Conservation (phyloP, 495 filamentous ascomycete species). For the Xylaria telfairii region DNA sequence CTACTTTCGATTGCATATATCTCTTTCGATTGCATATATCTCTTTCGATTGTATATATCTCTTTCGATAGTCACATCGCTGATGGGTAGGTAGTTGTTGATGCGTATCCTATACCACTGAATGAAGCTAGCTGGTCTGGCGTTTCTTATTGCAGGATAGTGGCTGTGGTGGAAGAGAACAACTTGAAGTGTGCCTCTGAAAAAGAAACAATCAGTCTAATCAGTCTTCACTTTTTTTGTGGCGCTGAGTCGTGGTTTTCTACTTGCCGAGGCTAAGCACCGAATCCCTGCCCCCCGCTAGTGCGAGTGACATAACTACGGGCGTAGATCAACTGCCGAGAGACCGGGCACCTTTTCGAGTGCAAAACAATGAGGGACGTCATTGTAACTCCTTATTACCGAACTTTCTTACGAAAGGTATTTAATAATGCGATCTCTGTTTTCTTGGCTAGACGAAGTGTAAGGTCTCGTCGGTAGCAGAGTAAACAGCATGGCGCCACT, state of each 20-base stretch:
- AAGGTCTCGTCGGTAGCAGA: not conserved
- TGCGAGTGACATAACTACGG: conserved; percentile 20
- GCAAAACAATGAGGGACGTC: not conserved
- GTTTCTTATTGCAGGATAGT: no score
- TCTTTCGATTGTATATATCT: no score
- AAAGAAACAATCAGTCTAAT: no score
- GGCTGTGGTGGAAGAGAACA: no score
- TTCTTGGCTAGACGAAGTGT: no score
- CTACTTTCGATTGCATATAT: not conserved
- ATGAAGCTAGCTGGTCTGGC: not conserved
- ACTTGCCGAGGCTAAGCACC: conserved; percentile 1
- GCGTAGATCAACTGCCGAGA: conserved; percentile 38
- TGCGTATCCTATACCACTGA: no score
- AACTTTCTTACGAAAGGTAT: not conserved
- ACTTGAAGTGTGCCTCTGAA: no score
- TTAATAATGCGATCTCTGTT: conserved; percentile 1
- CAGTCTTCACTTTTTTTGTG: no score
- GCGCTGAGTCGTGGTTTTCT: not conserved
- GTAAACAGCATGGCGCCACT: conserved; percentile 32
- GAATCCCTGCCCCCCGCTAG: not conserved
- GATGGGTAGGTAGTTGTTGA: not conserved
- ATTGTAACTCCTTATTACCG: not conserved
- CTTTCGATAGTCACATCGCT: not conserved
- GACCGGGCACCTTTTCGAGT: not conserved
- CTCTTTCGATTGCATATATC: no score